These are phyloP conservation scores for Trichosporon inkin DNA, from an alignment of 1,284 basidiomycete genomes.

Conservation along the genomic window DNA sequence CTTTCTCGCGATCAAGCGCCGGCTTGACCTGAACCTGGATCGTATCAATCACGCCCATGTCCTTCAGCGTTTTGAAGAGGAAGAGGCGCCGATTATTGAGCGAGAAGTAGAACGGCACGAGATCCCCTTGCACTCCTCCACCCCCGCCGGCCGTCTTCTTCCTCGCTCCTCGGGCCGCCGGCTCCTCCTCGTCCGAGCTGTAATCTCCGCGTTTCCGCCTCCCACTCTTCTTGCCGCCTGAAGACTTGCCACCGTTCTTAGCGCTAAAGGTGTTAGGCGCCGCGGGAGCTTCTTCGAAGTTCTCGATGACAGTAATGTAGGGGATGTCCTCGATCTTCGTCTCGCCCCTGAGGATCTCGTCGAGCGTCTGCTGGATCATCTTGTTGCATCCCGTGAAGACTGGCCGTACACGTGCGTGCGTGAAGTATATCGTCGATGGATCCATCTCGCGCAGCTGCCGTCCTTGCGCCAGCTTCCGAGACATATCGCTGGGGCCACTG, in stretches of 20 bases:
- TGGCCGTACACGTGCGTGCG: constrained; percentile 21
- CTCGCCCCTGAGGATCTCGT: constrained; percentile 17
- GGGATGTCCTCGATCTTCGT: constrained; percentile 20
- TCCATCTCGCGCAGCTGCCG: constrained; percentile 19
- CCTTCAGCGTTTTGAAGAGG: constrained; percentile 22
- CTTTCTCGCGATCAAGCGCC: constrained; percentile 21
- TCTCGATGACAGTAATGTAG: constrained; percentile 24
- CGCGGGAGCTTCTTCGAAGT: constrained; percentile 11
- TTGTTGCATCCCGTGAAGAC: constrained; percentile 24
- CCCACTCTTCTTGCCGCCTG: background rate
- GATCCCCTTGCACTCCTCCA: background rate
- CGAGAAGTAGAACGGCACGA: constrained; percentile 22
- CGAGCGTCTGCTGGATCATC: constrained; percentile 20
- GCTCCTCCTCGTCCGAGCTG: background rate
- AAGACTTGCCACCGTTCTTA: background rate
- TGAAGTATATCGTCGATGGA: constrained; percentile 21
- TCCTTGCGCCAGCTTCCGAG: constrained; percentile 19
- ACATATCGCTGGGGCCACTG: background rate
- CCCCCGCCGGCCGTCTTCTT: background rate
- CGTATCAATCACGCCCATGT: constrained; percentile 14
- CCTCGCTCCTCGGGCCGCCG: background rate
- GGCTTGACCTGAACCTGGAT: constrained; percentile 23
- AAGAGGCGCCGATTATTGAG: constrained; percentile 21
- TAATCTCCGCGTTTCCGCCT: background rate
- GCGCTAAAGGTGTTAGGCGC: background rate